Conservation (phyloP, 2,329 filamentous ascomycete species). For the Diaporthe nobilis region DNA sequence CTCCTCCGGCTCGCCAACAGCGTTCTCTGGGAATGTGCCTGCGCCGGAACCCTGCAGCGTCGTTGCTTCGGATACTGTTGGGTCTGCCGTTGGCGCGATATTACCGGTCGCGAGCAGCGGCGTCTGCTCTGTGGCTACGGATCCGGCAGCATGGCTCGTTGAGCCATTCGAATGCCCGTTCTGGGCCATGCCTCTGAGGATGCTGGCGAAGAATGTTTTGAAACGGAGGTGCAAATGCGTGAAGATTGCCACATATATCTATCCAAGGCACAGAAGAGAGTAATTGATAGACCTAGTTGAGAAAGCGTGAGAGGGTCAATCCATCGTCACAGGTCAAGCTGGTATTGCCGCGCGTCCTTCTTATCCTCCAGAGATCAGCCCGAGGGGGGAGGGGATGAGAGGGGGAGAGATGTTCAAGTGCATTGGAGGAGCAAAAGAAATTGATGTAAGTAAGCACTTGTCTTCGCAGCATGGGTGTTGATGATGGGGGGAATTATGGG, state of each 20-base stretch:
- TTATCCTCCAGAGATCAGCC: slow-evolving; percentile 7
- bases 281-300: background rate
- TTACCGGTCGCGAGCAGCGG: slow-evolving; percentile 48
- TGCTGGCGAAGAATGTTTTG: background rate
- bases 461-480: background rate
- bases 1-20: slow-evolving; percentile 19
- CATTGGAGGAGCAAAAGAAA: background rate
- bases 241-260: background rate
- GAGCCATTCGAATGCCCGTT: slow-evolving; percentile 7
- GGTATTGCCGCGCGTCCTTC: background rate
- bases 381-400: background rate
- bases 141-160: slow-evolving; percentile 5
- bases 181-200: background rate
- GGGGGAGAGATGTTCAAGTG: slow-evolving; percentile 3
- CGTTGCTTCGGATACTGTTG: slow-evolving; percentile 43
- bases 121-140: slow-evolving; percentile 48
- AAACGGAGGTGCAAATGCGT: background rate
- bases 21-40: slow-evolving; percentile 39
- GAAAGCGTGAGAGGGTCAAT: background rate
- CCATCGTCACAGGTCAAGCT: background rate
- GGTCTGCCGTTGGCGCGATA: slow-evolving; percentile 42
- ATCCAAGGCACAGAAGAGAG: background rate
- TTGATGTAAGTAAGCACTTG: slow-evolving; percentile 9
- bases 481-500: background rate
- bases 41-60: slow-evolving; percentile 42